Evolutionary conservation across 345 rosid genomes (phyloP).

Genomic region (Boechera divaricarpa): DNA sequence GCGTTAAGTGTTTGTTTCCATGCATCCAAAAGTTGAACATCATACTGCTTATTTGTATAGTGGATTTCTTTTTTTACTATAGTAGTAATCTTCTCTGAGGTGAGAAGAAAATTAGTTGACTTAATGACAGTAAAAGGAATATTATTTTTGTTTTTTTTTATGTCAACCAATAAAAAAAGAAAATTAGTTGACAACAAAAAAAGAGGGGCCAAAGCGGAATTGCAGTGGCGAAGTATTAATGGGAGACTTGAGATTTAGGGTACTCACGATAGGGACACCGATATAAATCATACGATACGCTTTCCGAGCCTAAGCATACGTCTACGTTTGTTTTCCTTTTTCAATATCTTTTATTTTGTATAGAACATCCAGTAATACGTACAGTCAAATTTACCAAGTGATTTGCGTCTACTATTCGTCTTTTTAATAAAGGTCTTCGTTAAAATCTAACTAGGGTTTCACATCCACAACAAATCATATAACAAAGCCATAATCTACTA

Average conservation of each 20-base stretch:
- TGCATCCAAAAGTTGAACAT: not conserved
- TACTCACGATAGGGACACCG: not conserved
- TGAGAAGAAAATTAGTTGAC: slow-evolving; percentile 34
- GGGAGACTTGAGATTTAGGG: not conserved
- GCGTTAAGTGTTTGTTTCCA: slow-evolving; percentile 9
- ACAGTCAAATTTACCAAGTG: too few relatives aligned
- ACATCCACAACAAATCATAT: not conserved
- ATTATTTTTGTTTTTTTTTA: not conserved
- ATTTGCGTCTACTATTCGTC: not conserved
- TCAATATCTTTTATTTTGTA: too few relatives aligned
- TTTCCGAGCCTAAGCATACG: not conserved
- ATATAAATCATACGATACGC: not conserved
- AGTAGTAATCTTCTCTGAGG: not conserved
- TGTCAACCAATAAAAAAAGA: not conserved
- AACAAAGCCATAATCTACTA: not conserved
- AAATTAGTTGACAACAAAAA: not conserved
- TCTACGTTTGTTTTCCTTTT: not conserved
- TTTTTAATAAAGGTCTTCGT: not conserved
- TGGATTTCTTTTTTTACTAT: not conserved
- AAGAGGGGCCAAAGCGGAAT: not conserved
- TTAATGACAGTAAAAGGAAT: slow-evolving; percentile 6
- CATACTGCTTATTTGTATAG: not conserved
- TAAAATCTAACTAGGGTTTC: not conserved
- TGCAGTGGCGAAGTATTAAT: not conserved
- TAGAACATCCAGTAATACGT: too few relatives aligned